These are phyloP conservation scores for Ascobolus immersus DNA, from an alignment of 495 filamentous ascomycete genomes.

Conservation along the genomic window DNA sequence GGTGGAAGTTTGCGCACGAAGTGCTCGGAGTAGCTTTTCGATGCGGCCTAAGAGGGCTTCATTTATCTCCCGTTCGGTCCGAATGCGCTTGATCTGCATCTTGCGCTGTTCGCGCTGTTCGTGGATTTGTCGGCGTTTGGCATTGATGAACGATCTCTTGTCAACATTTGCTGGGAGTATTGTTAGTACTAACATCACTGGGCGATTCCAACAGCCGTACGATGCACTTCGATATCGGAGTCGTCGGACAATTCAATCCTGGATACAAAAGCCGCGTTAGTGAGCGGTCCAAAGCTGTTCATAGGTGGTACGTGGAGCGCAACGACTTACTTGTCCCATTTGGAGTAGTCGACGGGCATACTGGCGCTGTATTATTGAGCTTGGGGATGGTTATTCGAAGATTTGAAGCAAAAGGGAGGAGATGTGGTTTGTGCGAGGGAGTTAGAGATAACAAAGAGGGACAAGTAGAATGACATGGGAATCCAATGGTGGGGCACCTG, in stretches of 20 bases:
- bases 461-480: too few relatives aligned
- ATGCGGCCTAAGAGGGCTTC: slow-evolving; percentile 68
- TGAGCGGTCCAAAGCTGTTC: slow-evolving; percentile 4
- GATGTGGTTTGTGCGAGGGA: too few relatives aligned
- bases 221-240: slow-evolving; percentile 93
- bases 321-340: slow-evolving; percentile 15
- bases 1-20: too few relatives aligned
- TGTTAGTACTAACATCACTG: slow-evolving; percentile 1
- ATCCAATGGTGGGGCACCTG: too few relatives aligned
- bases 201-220: slow-evolving; percentile 5
- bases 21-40: slow-evolving; percentile 41
- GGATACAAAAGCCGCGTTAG: neutral
- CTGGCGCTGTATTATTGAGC: too few relatives aligned
- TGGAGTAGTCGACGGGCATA: slow-evolving; percentile 17
- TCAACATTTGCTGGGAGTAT: slow-evolving; percentile 51
- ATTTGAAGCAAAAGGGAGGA: too few relatives aligned
- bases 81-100: slow-evolving; percentile 67
- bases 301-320: neutral
- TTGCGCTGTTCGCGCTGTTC: slow-evolving; percentile 59
- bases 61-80: slow-evolving; percentile 83
- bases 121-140: slow-evolving; percentile 93
- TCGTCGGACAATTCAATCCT: slow-evolving; percentile 80
- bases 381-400: too few relatives aligned
- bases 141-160: slow-evolving; percentile 92
- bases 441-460: too few relatives aligned